Evolutionary conservation across 1,139 yeast genomes (phyloP), one percentile per base, ranked within the genome.

Genomic region (Saccharomycopsis hybrid): DNA sequence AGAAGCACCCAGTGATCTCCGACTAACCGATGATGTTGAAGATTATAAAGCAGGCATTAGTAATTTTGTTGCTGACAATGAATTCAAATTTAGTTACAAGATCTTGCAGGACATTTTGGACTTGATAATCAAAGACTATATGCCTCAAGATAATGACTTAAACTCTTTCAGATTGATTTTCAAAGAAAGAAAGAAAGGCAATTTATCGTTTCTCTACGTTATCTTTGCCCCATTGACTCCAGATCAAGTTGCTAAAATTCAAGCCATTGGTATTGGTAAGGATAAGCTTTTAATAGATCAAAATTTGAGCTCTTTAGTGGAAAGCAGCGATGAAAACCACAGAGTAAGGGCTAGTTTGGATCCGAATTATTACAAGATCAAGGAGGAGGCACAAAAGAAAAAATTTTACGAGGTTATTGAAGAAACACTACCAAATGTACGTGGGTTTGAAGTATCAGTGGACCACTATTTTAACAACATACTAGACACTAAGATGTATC

Each of bases 211-310:
- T 13, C 57, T 73, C 47, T 56, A 59, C 24, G 71, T 66, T 1
- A 59, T 61, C 51, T 76, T 69, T 1, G 65, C 66, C 0, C 71
- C 73, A 1, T 56, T 73, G 7, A 60, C 60, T n/a, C 54, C 58
- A 2, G 57, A 59, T 5, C 62, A 65, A 43, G 60, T 66, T 8
- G 53, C 57, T 1, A 50, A 55, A 38, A 57, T 73, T 42, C 70
- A 69, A 49, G 54, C 50, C 1, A 44, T 56, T 4, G 61, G 55
- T 5, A 55, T 54, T 2, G 41, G 42, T 27, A 41, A 41, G 28
- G 47, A 42, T 8, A 43, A 43, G 9, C 36, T 48, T 25, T 25
- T 44, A 36, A 18, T 44, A 28, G 46, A 32, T 25, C 44, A 47
- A 41, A 41, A 38, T 25, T 35, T 27, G 13, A n/a, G 28, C 37